Evolutionary conservation across 192 early-diverging fungal species (phyloP), one percentile per base, ranked within the genome.

Genomic region (Gigaspora rosea): DNA sequence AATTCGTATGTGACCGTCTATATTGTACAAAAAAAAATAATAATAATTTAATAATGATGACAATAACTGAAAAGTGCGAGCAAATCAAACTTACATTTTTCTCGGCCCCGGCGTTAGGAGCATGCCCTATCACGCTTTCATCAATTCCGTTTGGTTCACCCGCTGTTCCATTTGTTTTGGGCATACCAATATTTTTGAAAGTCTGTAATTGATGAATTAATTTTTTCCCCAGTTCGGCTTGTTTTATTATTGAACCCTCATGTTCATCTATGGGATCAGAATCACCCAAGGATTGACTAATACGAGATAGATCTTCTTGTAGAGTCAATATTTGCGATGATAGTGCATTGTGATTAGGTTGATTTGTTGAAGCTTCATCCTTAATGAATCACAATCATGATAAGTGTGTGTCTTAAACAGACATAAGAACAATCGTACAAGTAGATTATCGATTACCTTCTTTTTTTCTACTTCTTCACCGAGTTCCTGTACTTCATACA

Each of bases 401-500:
- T 51, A 69, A n/a, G 49, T 69, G 12, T 32, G 22, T 51, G 8
- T 50, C 13, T 35, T 27, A 27, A 12, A 16, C 3, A 13, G 20
- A 3, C 11, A 3, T 20, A 78, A 35, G 27, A 61, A 69, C 9
- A 7, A 47, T 36, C 4, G 13, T 20, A 7, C 8, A 18, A 51
- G 18, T 33, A 71, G n/a, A 12, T 22, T n/a, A 48, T 54, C 10
- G 22, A 54, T n/a, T 85, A 86, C 86, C 85, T 86, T 78, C 6
- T 80, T 80, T 63, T 86, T 90, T 77, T 88, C 85, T 36, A 95
- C 69, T 77, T 94, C 91, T 68, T 89, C 86, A 20, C 80, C 82
- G 4, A 97, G 88, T 70, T 97, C 93, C 73, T 95, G 91, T 10
- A 93, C 90, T 79, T 97, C 95, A 74, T 86, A 91, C 76, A 93